phyloP scores from a whole-genome alignment of 805 yeast species.

The Metschnikowia arizonensis region DNA sequence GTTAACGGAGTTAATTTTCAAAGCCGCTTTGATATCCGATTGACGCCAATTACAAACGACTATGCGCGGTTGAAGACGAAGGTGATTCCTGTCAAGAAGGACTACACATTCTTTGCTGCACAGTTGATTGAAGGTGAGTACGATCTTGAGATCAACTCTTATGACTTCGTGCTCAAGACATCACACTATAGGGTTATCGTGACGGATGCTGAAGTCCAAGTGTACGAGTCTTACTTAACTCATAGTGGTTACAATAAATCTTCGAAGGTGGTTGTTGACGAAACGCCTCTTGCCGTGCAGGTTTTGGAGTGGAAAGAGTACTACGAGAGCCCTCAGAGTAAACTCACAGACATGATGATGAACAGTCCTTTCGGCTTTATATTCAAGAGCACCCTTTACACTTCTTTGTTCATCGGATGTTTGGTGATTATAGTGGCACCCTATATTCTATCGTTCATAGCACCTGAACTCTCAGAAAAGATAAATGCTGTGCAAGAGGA shows the following conservation, averaged over 20 bases:
- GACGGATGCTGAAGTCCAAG: constrained; percentile 21
- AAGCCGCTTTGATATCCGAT: constrained; percentile 26
- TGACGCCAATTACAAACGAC: constrained; percentile 9
- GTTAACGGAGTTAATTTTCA: constrained; percentile 37
- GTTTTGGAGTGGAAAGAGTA: constrained; percentile 26
- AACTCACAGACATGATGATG: constrained; percentile 30
- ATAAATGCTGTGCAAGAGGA: constrained; percentile 21
- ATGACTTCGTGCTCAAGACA: constrained; percentile 30
- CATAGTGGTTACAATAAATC: constrained; percentile 18
- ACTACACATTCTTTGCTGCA: constrained; percentile 24
- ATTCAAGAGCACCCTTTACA: constrained; percentile 33
- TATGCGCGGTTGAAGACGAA: neutral
- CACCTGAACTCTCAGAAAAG: constrained; percentile 37
- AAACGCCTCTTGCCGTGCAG: constrained; percentile 22
- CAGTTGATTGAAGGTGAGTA: constrained; percentile 31
- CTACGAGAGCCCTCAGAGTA: constrained; percentile 31
- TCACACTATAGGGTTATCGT: constrained; percentile 28
- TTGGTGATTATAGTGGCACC: constrained; percentile 33
- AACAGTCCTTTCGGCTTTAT: constrained; percentile 41
- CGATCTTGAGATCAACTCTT: constrained; percentile 30
- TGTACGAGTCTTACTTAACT: constrained; percentile 22
- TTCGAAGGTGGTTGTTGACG: constrained; percentile 14
- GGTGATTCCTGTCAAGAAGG: constrained; percentile 20
- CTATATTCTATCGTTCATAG: constrained; percentile 24
- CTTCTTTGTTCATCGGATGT: constrained; percentile 28